Percentiles rank a stretch among this genome's conserved stretches.
Evolutionary conservation across 2,329 filamentous ascomycete species (phyloP).

Genomic region (Fusarium sp.): DNA sequence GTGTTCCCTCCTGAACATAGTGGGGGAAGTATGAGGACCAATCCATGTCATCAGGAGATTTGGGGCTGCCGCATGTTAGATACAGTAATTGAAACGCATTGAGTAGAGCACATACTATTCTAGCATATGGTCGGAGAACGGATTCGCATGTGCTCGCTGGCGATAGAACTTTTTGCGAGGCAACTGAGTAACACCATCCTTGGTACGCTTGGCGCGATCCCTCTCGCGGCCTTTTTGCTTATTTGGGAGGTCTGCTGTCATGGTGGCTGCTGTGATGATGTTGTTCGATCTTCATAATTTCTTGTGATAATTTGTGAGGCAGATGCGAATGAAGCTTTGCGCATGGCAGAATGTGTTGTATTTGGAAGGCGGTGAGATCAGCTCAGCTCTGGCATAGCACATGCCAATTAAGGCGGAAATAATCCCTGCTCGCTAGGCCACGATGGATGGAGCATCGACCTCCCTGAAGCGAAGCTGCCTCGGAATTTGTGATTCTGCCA

Average conservation of each 20-base stretch:
- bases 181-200: conserved; percentile 69
- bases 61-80: conserved; percentile 69
- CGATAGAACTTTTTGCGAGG: conserved; percentile 97
- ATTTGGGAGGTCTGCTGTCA: conserved; percentile 54
- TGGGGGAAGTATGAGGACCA: conserved; percentile 88
- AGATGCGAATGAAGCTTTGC: conserved; percentile 28
- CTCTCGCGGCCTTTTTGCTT: conserved; percentile 75
- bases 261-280: conserved; percentile 20
- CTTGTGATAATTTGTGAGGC: conserved; percentile 30
- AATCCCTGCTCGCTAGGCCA: conserved; percentile 30
- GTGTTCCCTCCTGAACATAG: conserved; percentile 65
- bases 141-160: conserved; percentile 96
- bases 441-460: conserved; percentile 25
- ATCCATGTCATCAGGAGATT: conserved; percentile 85
- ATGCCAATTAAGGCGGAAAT: conserved; percentile 32
- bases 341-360: conserved; percentile 27
- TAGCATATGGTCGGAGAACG: conserved; percentile 93
- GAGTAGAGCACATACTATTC: conserved; percentile 73
- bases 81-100: not conserved
- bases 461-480: conserved; percentile 34
- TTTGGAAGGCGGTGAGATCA: conserved; percentile 47
- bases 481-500: conserved; percentile 42
- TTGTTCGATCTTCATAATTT: conserved; percentile 13
- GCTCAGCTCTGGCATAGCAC: conserved; percentile 25
- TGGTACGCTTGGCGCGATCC: conserved; percentile 68